Percentiles rank a stretch among this genome's conserved stretches.
phyloP scores from a whole-genome alignment of 495 filamentous ascomycete species.

The Neurospora sp. region DNA sequence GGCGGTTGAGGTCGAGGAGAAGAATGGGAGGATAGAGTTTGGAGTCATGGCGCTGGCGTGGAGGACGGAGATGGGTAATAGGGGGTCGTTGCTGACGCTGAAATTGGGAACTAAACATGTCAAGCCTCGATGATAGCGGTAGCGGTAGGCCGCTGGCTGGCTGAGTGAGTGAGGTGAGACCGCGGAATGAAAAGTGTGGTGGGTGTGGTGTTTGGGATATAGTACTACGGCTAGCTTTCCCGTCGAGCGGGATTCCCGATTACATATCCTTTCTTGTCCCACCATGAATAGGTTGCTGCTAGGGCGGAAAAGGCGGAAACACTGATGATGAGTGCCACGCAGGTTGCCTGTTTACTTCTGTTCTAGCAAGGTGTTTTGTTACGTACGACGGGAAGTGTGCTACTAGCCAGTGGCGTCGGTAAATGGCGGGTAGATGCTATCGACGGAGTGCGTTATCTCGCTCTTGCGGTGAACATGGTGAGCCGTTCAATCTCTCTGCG shows the following conservation, averaged over 20 bases:
- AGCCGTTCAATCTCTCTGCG: background rate
- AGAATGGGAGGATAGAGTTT: conserved; percentile 54
- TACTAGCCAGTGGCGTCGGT: background rate
- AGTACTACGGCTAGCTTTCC: background rate
- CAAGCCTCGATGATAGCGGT: conserved; percentile 5
- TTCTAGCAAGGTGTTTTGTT: background rate
- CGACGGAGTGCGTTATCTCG: background rate
- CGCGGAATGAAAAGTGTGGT: background rate
- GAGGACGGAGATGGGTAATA: conserved; percentile 82
- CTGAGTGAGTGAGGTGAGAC: background rate
- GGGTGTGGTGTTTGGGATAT: background rate
- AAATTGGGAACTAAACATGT: conserved; percentile 51
- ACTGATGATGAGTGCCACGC: background rate
- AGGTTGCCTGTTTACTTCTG: background rate
- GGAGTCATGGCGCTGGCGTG: conserved; percentile 81
- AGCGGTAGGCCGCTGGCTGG: background rate
- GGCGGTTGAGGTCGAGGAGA: conserved; percentile 24
- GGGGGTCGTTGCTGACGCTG: conserved; percentile 77
- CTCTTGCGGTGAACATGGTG: background rate
- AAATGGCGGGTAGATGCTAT: background rate
- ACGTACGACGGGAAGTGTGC: background rate
- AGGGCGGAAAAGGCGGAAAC: background rate
- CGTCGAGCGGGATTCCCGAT: background rate
- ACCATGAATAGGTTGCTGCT: background rate
- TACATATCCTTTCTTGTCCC: background rate